Percentiles rank a stretch among this genome's conserved stretches.
These are phyloP conservation scores for Garcia nutans DNA, from an alignment of 345 rosid genomes.

Conservation along the genomic window DNA sequence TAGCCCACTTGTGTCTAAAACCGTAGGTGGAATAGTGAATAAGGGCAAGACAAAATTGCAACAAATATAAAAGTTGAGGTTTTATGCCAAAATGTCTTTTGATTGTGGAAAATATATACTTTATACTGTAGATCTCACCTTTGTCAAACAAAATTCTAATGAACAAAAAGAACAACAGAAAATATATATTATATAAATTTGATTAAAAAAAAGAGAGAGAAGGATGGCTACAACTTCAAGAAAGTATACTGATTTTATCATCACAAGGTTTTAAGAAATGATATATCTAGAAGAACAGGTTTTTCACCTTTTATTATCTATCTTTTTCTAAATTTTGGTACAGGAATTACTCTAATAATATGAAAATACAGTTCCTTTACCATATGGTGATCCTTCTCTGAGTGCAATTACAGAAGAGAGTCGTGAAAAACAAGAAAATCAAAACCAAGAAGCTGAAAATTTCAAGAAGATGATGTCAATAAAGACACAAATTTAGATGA, in stretches of 20 bases:
- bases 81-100: slow-evolving; percentile 11
- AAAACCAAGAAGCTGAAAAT: slow-evolving; percentile 22
- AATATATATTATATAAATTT: too few relatives aligned
- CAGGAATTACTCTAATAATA: slow-evolving; percentile 14
- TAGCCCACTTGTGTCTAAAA: background rate
- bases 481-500: slow-evolving; percentile 22
- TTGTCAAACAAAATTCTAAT: slow-evolving; percentile 18
- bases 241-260: slow-evolving; percentile 24
- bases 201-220: background rate
- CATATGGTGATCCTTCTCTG: slow-evolving; percentile 17
- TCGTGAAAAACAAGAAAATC: slow-evolving; percentile 12
- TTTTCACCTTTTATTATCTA: slow-evolving; percentile 11
- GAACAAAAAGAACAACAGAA: slow-evolving; percentile 2
- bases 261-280: slow-evolving; percentile 21
- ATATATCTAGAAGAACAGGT: slow-evolving; percentile 21
- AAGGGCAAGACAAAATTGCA: slow-evolving; percentile 21
- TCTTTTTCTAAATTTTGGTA: slow-evolving; percentile 13
- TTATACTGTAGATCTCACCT: slow-evolving; percentile 36
- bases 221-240: slow-evolving; percentile 26
- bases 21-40: background rate
- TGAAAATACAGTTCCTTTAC: slow-evolving; percentile 29
- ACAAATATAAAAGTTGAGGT: background rate
- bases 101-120: slow-evolving; percentile 17
- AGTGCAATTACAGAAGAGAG: slow-evolving; percentile 25
- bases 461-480: slow-evolving; percentile 15